phyloP scores from a whole-genome alignment of 768 basidiomycete species.

The Suillus hirtellus region DNA sequence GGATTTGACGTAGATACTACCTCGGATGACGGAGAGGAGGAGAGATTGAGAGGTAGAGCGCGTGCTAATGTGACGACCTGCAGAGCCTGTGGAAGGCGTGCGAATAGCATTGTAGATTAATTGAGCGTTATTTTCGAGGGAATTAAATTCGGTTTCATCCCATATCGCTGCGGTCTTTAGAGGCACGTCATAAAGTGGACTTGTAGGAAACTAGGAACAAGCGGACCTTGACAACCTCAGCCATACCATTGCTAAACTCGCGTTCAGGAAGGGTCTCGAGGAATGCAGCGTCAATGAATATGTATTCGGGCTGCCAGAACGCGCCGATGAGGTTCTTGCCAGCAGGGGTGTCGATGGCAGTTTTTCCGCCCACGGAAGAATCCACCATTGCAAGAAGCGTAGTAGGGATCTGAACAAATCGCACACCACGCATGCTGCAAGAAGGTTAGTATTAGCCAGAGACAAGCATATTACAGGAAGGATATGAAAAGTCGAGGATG shows the following conservation, averaged over 20 bases:
- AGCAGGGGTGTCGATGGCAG: constrained; percentile 97
- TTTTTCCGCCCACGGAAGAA: constrained; percentile 96
- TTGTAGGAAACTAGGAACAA: background rate
- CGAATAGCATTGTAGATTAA: constrained; percentile 88
- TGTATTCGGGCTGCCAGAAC: constrained; percentile 97
- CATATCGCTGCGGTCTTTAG: constrained; percentile 96
- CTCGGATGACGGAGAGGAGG: constrained; percentile 87
- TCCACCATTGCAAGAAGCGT: constrained; percentile 98
- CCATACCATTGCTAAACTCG: constrained; percentile 99
- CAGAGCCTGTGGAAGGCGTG: constrained; percentile 47
- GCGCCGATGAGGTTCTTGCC: constrained; percentile 99
- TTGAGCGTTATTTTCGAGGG: constrained; percentile 81
- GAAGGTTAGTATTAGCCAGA: constrained; percentile 7
- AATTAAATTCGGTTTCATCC: constrained; percentile 86
- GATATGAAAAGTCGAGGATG: constrained; percentile 10
- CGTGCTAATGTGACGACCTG: constrained; percentile 58
- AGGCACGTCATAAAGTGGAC: constrained; percentile 1
- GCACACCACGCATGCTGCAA: constrained; percentile 92
- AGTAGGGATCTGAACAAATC: constrained; percentile 94
- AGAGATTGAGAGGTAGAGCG: constrained; percentile 79
- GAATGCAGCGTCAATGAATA: constrained; percentile 97
- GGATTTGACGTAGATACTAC: constrained; percentile 93
- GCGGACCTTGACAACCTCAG: constrained; percentile 92
- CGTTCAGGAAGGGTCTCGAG: constrained; percentile 88
- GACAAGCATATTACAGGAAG: fast-evolving